phyloP scores from a whole-genome alignment of 2,329 filamentous ascomycete species.

The Pseudohalonectria lignicola region DNA sequence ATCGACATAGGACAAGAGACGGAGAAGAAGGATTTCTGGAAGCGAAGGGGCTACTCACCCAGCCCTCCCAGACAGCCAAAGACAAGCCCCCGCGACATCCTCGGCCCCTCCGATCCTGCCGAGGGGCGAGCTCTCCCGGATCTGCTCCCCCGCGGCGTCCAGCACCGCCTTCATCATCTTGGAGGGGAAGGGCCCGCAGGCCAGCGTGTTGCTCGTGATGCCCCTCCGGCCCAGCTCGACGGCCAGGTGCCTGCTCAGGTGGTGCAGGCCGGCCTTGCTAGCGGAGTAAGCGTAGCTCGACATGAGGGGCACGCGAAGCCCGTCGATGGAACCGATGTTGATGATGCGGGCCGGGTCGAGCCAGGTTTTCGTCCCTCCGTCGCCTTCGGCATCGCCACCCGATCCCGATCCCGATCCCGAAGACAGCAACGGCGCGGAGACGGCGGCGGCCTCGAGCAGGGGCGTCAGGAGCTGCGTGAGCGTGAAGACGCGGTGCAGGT shows the following conservation, averaged over 20 bases:
- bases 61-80: conserved; percentile 58
- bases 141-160: conserved; percentile 39
- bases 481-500: conserved; percentile 58
- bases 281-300: conserved; percentile 51
- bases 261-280: conserved; percentile 54
- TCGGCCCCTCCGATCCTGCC: conserved; percentile 54
- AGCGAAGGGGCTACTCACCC: conserved; percentile 35
- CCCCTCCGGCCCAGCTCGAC: conserved; percentile 46
- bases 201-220: conserved; percentile 57
- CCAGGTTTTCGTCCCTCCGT: neutral
- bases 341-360: conserved; percentile 45
- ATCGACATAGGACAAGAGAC: neutral
- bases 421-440: conserved; percentile 15
- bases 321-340: conserved; percentile 56
- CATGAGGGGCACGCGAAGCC: conserved; percentile 44
- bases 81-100: conserved; percentile 61
- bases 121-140: conserved; percentile 49
- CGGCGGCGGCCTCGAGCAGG: conserved; percentile 38
- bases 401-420: conserved; percentile 8
- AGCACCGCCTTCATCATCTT: conserved; percentile 59
- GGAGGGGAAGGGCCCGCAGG: conserved; percentile 59
- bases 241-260: conserved; percentile 48
- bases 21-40: too few species aligned
- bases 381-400: too few species aligned
- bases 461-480: conserved; percentile 51